These are phyloP conservation scores for Coemansia sp. DNA, from an alignment of 192 early-diverging fungal species.

Conservation along the genomic window DNA sequence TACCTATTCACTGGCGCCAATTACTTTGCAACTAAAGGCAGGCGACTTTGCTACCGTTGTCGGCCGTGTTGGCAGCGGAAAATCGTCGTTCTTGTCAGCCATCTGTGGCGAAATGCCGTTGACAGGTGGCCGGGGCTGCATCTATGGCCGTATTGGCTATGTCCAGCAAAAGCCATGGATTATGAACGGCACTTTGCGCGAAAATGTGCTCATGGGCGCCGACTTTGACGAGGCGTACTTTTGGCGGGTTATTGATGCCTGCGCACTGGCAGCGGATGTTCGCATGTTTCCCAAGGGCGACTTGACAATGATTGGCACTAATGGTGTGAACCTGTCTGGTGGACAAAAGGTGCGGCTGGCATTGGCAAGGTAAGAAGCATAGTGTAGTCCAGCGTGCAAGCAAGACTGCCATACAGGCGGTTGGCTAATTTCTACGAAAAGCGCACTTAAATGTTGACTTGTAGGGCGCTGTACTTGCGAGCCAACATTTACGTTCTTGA, in stretches of 20 bases:
- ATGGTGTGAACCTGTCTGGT: conserved; percentile 59
- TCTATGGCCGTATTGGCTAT: conserved; percentile 60
- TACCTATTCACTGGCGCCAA: conserved; percentile 57
- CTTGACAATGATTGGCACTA: conserved; percentile 55
- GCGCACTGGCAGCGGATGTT: conserved; percentile 34
- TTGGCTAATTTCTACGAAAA: not conserved
- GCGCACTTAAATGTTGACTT: not conserved
- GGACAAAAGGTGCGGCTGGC: conserved; percentile 65
- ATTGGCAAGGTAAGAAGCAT: conserved; percentile 50
- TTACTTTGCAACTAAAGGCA: conserved; percentile 58
- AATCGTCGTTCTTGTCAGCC: conserved; percentile 60
- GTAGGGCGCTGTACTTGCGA: conserved; percentile 61
- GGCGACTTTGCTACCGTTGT: conserved; percentile 78
- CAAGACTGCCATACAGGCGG: not conserved
- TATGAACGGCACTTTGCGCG: conserved; percentile 42
- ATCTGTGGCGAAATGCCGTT: conserved; percentile 86
- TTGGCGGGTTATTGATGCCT: conserved; percentile 17
- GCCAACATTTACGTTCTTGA: conserved; percentile 68
- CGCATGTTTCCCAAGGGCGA: conserved; percentile 31
- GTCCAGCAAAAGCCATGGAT: conserved; percentile 47
- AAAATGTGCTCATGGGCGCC: conserved; percentile 47
- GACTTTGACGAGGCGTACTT: conserved; percentile 33
- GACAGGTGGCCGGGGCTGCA: conserved; percentile 59
- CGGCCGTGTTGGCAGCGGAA: conserved; percentile 80
- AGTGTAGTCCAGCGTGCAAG: not conserved